Evolutionary conservation across 345 rosid species (phyloP).

Genomic region (Clausena lansium): DNA sequence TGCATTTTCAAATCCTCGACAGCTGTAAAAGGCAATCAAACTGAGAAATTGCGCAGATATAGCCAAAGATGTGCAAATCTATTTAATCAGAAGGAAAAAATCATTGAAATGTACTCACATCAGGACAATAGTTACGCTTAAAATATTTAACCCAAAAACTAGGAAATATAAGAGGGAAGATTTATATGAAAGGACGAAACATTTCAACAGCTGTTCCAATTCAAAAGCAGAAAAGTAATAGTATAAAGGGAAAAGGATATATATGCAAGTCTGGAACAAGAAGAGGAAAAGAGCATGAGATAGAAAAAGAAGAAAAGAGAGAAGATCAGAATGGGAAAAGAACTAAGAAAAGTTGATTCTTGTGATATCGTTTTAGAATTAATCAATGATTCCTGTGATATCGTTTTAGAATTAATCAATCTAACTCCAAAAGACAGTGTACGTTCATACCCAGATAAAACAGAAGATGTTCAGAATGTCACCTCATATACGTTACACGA

Average conservation of each 20-base stretch:
- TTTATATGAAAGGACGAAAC: background rate
- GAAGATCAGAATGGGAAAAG: background rate
- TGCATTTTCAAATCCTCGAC: conserved; percentile 43
- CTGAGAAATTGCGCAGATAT: conserved; percentile 11
- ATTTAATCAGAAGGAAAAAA: background rate
- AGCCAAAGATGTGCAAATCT: background rate
- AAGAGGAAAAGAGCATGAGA: background rate
- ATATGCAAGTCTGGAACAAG: background rate
- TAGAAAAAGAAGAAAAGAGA: background rate
- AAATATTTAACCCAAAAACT: background rate
- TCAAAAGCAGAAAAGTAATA: background rate
- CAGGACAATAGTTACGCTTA: background rate
- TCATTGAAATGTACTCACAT: background rate
- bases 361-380: background rate
- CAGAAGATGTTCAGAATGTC: background rate
- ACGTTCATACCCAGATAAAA: background rate
- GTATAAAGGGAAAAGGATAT: background rate
- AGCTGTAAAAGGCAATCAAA: conserved; percentile 39
- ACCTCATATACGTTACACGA: no score
- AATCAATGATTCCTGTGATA: background rate
- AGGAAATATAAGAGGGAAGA: background rate
- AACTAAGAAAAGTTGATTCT: background rate
- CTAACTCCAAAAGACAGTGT: background rate
- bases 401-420: background rate
- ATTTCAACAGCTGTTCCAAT: background rate